Conservation (phyloP, 495 filamentous ascomycete species). For the Podospora anserina region DNA sequence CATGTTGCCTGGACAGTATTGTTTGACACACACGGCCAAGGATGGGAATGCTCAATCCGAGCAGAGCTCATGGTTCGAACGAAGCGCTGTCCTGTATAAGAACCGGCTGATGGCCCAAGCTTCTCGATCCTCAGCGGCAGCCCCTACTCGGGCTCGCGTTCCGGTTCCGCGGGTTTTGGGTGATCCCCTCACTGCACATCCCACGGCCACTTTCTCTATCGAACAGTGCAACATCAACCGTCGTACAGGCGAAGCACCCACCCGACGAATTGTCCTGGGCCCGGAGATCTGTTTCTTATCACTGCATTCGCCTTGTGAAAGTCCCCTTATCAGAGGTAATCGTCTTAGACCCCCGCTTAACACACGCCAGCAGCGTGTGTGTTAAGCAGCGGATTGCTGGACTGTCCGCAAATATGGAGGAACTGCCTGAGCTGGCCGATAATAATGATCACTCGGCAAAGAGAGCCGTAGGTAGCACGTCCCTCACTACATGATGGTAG, state of each 20-base stretch:
- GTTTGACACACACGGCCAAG: neutral
- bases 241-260: neutral
- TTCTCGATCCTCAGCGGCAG: neutral
- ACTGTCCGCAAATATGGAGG: neutral
- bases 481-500: neutral
- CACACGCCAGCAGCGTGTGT: neutral
- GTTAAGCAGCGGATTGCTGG: neutral
- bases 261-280: neutral
- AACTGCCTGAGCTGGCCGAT: neutral
- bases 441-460: neutral
- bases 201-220: neutral
- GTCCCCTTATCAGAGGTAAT: neutral
- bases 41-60: neutral
- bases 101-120: neutral
- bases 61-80: neutral
- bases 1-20: neutral
- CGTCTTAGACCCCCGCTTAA: neutral
- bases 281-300: neutral
- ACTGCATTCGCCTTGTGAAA: neutral
- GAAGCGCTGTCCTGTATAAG: neutral
- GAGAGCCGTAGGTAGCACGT: constrained; percentile 15
- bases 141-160: neutral
- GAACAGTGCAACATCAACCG: neutral
- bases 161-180: neutral
- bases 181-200: neutral